Base-by-base conservation (phyloP, 805 yeast genomes). In the Hanseniaspora lachancei region DNA sequence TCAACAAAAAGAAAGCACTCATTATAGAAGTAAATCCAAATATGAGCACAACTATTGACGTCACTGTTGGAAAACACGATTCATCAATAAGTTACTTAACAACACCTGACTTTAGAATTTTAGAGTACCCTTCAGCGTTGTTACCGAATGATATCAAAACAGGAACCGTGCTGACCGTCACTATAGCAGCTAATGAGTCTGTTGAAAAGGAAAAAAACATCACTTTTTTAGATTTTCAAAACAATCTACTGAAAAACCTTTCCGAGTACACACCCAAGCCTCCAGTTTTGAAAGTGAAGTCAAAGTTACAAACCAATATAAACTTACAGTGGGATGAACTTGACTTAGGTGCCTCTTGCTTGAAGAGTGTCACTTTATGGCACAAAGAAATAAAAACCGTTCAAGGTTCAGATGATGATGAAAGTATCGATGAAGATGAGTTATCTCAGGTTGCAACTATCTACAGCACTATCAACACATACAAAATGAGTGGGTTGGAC, bases 51-150 rank as follows among this genome's bases (percentile, higher is more conserved):
- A 36, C 41, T 70, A 96, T 89, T 12, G 84, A 95, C 44, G 77
- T 91, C 40, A 89, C 97, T 0, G 97, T 93, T 21, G 98, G 97
- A 49, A 89, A 89, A 71, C 75, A 91, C 47, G 98, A 93, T 67
- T 96, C 97, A 13, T 89, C 97, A 2, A 74, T 93, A 67, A 97
- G 97, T 34, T 74, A 93, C 48, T 74, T 93, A 47, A 77, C 95
- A 40, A 91, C 98, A 20, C 79, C 84, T 57, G 93, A 91, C 67
- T 97, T 91, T 68, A 96, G 89, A 66, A 75, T 91, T 59, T 89
- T 93, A 60, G 98, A 93, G 65, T 93, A 91, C 64, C 98, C 98
- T n/a, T 88, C 97, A 3, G 81, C 91, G 57, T 73, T 93, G 55
- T 73, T 93, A 47, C 98, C 98, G 9, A 85, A 83, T 62, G 89